Base-by-base conservation (phyloP, 2,329 filamentous ascomycete species). In the Xylariaceae sp. region DNA sequence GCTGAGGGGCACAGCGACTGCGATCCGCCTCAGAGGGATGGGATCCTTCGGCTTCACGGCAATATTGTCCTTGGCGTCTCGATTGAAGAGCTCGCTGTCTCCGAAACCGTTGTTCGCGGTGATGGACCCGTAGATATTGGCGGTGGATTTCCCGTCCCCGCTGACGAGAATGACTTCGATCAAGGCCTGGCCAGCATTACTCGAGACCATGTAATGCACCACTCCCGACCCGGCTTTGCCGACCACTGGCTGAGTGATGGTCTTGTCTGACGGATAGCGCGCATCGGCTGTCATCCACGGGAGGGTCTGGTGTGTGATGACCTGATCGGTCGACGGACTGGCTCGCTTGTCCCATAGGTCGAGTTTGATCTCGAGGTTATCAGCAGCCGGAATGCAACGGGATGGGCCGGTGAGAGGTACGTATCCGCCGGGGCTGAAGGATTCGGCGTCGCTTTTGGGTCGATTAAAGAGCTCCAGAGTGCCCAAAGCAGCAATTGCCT, bases 231-330 rank as follows among this genome's bases (percentile, higher is more conserved):
- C 31, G 19, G 16, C 6, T 11, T 16, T 12, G 6, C 31, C 31
- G 8, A 5, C 13, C 11, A 33, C 31, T 17, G 9, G 31, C 13
- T 17, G 15, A 19, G 18, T 16, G 13, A 11, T 33, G 5, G 31
- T 17, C 31, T 31, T 59, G 57, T 14, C 28, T 7, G 7, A 30
- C 5, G 14, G 5, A 7, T 30, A 11, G 5, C 28, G 12, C 14
- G 28, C 28, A 12, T 30, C 28, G 28, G 7, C 9, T 5, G 12
- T 5, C 7, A 11, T 30, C 28, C 28, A 30, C 12, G 7, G 14
- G 7, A 30, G 5, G 5, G 7, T 30, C 14, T 15, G 9, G 9
- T 30, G 28, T 9, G 12, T 13, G 14, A 30, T 30, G 15, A 11
- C 12, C 7, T 30, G 9, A 12, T 30, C 28, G 28, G 28, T 9